Percentiles rank a stretch among this genome's conserved stretches.
phyloP scores from a whole-genome alignment of 2,329 filamentous ascomycete genomes.

The Dactylellina cionopaga region DNA sequence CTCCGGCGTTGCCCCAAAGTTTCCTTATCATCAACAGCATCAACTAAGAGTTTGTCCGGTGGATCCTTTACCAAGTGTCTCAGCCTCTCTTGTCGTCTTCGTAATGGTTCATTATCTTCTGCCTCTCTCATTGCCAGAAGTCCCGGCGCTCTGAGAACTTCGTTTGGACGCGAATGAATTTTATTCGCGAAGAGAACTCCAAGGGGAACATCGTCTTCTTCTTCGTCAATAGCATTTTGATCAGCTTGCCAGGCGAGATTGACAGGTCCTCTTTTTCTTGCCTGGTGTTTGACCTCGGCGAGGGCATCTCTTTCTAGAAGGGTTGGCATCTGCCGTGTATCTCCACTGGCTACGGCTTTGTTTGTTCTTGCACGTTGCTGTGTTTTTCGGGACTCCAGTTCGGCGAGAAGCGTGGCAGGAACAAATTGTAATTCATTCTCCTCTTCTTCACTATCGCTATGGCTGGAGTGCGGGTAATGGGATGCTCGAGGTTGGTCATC shows the following conservation, averaged over 20 bases:
- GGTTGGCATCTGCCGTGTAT: constrained; percentile 75
- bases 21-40: constrained; percentile 64
- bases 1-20: constrained; percentile 80
- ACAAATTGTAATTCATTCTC: constrained; percentile 57
- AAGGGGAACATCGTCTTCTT: constrained; percentile 86
- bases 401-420: constrained; percentile 90
- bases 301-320: constrained; percentile 90
- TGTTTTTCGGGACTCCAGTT: constrained; percentile 88
- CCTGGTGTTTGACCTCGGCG: constrained; percentile 81
- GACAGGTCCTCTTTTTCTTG: constrained; percentile 78
- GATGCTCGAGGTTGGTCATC: constrained; percentile 23
- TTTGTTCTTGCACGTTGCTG: constrained; percentile 81
- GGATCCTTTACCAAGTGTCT: constrained; percentile 73
- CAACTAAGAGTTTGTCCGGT: constrained; percentile 70
- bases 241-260: constrained; percentile 84
- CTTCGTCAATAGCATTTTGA: constrained; percentile 67
- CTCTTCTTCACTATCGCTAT: constrained; percentile 55
- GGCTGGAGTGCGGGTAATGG: constrained; percentile 42
- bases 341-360: constrained; percentile 61
- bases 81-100: constrained; percentile 77
- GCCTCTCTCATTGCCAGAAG: constrained; percentile 82
- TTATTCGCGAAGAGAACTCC: constrained; percentile 78
- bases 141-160: constrained; percentile 72
- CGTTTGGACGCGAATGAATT: constrained; percentile 66
- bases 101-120: constrained; percentile 92